Evolutionary conservation across 257 asterid species (phyloP).

Genomic region (Solanum stenotomum): DNA sequence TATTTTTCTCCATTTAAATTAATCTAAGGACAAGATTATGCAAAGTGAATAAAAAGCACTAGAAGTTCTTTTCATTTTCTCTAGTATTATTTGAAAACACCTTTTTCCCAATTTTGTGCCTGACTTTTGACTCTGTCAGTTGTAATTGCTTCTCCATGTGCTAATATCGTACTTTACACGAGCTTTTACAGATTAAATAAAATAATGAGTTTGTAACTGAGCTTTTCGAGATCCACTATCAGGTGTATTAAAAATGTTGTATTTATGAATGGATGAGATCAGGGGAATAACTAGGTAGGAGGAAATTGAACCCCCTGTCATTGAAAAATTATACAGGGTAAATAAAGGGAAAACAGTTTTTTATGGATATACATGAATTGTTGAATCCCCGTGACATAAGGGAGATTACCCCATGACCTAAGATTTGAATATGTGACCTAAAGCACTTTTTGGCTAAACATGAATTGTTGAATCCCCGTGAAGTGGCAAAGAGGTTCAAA

Average conservation of each 20-base stretch:
- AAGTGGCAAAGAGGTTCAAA: not conserved
- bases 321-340: not conserved
- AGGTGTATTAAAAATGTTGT: not conserved
- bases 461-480: not conserved
- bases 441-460: not conserved
- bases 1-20: not conserved
- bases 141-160: not conserved
- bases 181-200: not conserved
- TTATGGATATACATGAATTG: not conserved
- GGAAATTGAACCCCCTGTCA: not conserved
- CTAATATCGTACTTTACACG: not conserved
- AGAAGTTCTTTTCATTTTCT: not conserved
- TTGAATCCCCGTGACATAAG: not conserved
- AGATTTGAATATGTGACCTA: not conserved
- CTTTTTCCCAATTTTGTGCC: not conserved
- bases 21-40: not conserved
- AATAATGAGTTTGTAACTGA: not conserved
- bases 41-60: not conserved
- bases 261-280: not conserved
- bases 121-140: not conserved
- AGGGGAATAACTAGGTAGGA: not conserved
- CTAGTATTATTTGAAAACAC: not conserved
- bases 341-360: not conserved
- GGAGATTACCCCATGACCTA: not conserved
- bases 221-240: not conserved